Evolutionary conservation across 2,329 filamentous ascomycete genomes (phyloP).

Genomic region (Fusarium chlamydosporum): DNA sequence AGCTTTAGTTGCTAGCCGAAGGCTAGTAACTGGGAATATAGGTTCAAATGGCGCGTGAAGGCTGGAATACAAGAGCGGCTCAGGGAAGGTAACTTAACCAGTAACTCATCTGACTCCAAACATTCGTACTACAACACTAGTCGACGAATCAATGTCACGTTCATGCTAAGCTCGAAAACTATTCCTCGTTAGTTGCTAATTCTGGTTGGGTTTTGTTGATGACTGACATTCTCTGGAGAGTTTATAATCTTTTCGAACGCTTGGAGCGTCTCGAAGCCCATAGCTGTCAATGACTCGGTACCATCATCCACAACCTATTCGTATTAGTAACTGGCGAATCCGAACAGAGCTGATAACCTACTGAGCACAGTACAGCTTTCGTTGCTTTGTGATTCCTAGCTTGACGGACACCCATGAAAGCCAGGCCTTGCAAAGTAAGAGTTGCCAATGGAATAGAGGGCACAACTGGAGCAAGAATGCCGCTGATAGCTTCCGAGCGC

Average conservation of each 20-base stretch:
- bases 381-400: conserved; percentile 83
- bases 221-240: conserved; percentile 66
- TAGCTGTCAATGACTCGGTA: conserved; percentile 78
- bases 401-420: conserved; percentile 84
- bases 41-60: too few species aligned
- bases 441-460: conserved; percentile 77
- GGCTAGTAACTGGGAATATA: too few species aligned
- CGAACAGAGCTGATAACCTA: conserved; percentile 60
- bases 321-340: conserved; percentile 32
- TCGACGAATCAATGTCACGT: neutral
- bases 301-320: conserved; percentile 76
- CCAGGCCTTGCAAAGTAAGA: conserved; percentile 80
- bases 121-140: neutral
- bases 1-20: too few species aligned
- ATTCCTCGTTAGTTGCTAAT: conserved; percentile 4
- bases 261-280: conserved; percentile 85
- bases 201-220: too few species aligned
- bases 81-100: too few species aligned
- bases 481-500: conserved; percentile 72
- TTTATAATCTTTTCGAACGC: conserved; percentile 85
- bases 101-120: neutral
- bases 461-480: conserved; percentile 85
- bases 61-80: too few species aligned
- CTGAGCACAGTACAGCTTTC: conserved; percentile 83
- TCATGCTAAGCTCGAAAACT: conserved; percentile 38